Conservation (phyloP, 495 filamentous ascomycete genomes). For the Lindgomyces ingoldianus region DNA sequence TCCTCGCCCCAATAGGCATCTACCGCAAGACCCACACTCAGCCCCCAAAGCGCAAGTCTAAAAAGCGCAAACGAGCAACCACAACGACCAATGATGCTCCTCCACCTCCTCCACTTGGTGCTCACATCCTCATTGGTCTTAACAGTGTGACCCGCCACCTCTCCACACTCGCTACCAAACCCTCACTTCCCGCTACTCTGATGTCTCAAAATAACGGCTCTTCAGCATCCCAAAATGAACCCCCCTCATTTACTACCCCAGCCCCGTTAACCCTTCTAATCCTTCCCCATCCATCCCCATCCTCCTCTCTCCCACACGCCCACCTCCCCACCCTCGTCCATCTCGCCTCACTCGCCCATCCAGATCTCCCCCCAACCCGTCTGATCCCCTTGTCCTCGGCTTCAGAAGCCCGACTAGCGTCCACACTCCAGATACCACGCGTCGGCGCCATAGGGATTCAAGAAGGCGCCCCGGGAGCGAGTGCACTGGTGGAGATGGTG, state of each 20-base stretch:
- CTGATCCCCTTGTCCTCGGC: constrained; percentile 58
- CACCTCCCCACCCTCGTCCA: constrained; percentile 55
- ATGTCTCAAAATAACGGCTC: not conserved
- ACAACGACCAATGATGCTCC: constrained; percentile 22
- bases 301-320: constrained; percentile 55
- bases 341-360: constrained; percentile 50
- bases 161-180: constrained; percentile 45
- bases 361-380: constrained; percentile 56
- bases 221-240: not conserved
- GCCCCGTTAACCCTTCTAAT: constrained; percentile 24
- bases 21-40: constrained; percentile 52
- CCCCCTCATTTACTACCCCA: not conserved
- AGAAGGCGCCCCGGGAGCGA: constrained; percentile 50
- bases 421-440: constrained; percentile 57
- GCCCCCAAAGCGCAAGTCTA: constrained; percentile 55
- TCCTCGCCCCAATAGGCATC: constrained; percentile 58
- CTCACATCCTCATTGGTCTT: constrained; percentile 60
- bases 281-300: constrained; percentile 22
- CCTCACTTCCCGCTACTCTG: not conserved
- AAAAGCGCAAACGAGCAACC: constrained; percentile 38
- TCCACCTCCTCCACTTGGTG: constrained; percentile 51
- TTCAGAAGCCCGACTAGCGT: constrained; percentile 53
- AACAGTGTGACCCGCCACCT: constrained; percentile 58
- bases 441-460: constrained; percentile 60
- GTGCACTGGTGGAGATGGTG: constrained; percentile 54